These are phyloP conservation scores for Oryza officinalis DNA, from an alignment of 176 grass and related monocot species.

Conservation along the genomic window DNA sequence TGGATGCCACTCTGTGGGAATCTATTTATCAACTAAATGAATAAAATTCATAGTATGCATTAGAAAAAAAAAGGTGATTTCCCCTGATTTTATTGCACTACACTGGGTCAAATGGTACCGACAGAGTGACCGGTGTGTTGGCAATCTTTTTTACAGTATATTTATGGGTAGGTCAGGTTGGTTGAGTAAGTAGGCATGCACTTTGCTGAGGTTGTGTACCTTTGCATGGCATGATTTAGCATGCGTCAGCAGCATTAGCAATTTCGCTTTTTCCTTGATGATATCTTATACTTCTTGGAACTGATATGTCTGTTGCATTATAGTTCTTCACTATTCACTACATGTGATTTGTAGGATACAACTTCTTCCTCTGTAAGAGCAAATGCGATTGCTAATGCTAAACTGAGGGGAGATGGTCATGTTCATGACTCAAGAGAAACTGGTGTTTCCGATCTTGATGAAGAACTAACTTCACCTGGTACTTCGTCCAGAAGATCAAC, in stretches of 20 bases:
- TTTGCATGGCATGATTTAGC: not conserved
- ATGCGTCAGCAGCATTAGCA: not conserved
- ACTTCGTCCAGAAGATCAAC: slow-evolving; percentile 27
- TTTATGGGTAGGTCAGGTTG: too few species aligned
- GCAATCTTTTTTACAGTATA: too few species aligned
- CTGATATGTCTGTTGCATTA: not conserved
- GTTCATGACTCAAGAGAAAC: slow-evolving; percentile 40
- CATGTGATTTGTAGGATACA: slow-evolving; percentile 52
- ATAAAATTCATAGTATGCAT: not conserved
- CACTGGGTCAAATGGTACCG: too few species aligned
- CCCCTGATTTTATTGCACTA: too few species aligned
- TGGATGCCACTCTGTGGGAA: not conserved
- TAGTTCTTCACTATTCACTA: slow-evolving; percentile 31
- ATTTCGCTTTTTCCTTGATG: slow-evolving; percentile 28
- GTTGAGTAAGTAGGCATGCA: not conserved
- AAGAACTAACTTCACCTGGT: slow-evolving; percentile 35
- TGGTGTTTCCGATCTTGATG: slow-evolving; percentile 53
- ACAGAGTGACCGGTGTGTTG: too few species aligned
- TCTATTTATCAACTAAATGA: not conserved
- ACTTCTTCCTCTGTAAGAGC: slow-evolving; percentile 45
- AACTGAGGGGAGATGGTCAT: slow-evolving; percentile 46
- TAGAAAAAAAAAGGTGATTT: not conserved
- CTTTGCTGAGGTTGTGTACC: not conserved
- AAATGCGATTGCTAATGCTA: slow-evolving; percentile 51
- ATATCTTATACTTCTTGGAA: slow-evolving; percentile 4